A percentile compares a stretch with the other conserved stretches of the same genome.
phyloP scores from a whole-genome alignment of 2,329 filamentous ascomycete genomes.

The Cordyceps fumosorosea region DNA sequence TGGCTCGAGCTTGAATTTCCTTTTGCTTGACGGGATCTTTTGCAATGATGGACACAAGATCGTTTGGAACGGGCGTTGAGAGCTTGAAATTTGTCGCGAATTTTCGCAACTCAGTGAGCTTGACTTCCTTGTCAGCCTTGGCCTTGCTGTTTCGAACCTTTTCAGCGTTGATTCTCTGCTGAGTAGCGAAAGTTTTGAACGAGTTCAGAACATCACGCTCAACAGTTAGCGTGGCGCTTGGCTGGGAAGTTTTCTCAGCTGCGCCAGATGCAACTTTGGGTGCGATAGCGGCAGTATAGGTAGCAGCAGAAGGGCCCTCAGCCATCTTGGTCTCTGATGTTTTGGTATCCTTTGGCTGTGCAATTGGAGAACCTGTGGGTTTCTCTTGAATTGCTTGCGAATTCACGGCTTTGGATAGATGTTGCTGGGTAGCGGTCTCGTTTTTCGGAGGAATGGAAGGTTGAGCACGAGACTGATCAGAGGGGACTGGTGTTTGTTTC shows the following conservation, averaged over 20 bases:
- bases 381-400: slow-evolving; percentile 23
- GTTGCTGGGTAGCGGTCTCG: slow-evolving; percentile 23
- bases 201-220: slow-evolving; percentile 55
- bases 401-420: slow-evolving; percentile 19
- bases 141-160: slow-evolving; percentile 51
- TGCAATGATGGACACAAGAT: slow-evolving; percentile 89
- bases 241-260: slow-evolving; percentile 31
- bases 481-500: slow-evolving; percentile 23
- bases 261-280: slow-evolving; percentile 25
- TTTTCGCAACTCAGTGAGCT: slow-evolving; percentile 89
- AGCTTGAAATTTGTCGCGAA: slow-evolving; percentile 94
- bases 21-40: slow-evolving; percentile 95
- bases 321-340: slow-evolving; percentile 25
- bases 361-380: slow-evolving; percentile 14
- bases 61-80: slow-evolving; percentile 81
- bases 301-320: slow-evolving; percentile 28
- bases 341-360: slow-evolving; percentile 10
- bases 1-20: slow-evolving; percentile 83
- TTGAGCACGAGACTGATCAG: slow-evolving; percentile 22
- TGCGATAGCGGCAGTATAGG: slow-evolving; percentile 19
- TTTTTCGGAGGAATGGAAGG: slow-evolving; percentile 25
- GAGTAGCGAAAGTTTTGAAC: slow-evolving; percentile 58
- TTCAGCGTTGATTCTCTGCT: slow-evolving; percentile 49
- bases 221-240: slow-evolving; percentile 54
- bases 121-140: slow-evolving; percentile 78